Percentiles rank a stretch among this genome's conserved stretches.
Conservation (phyloP, 2,329 filamentous ascomycete genomes). For the Epichloe uncinata region DNA sequence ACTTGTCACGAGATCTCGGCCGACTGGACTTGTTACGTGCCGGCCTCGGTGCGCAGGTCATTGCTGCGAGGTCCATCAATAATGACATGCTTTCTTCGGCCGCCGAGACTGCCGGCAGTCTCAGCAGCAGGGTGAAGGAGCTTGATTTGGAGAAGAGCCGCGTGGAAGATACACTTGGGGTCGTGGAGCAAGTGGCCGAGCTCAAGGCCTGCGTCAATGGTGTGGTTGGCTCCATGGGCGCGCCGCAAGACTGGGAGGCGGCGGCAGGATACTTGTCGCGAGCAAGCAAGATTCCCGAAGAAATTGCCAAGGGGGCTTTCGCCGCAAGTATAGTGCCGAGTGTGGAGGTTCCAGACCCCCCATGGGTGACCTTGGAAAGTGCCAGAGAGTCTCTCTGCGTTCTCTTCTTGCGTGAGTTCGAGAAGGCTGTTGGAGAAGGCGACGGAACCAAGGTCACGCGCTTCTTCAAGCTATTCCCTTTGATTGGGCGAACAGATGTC, state of each 20-base stretch:
- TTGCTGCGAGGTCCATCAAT: slow-evolving; percentile 70
- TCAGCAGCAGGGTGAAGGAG: slow-evolving; percentile 74
- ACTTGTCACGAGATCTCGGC: slow-evolving; percentile 73
- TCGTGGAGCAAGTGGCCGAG: slow-evolving; percentile 93
- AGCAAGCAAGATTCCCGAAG: slow-evolving; percentile 65
- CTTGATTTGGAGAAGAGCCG: slow-evolving; percentile 85
- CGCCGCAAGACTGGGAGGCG: slow-evolving; percentile 96
- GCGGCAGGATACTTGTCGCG: slow-evolving; percentile 81
- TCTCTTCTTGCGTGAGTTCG: slow-evolving; percentile 87
- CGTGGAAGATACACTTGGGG: slow-evolving; percentile 77
- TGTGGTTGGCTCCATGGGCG: slow-evolving; percentile 91
- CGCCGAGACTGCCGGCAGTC: slow-evolving; percentile 69
- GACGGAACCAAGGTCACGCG: slow-evolving; percentile 82
- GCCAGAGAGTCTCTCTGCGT: slow-evolving; percentile 83
- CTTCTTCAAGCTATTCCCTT: slow-evolving; percentile 95
- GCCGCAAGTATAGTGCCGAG: slow-evolving; percentile 88
- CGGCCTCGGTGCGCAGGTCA: slow-evolving; percentile 74
- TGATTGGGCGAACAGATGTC: slow-evolving; percentile 79
- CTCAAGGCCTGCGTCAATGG: slow-evolving; percentile 93
- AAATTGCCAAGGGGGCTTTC: slow-evolving; percentile 73
- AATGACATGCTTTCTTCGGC: slow-evolving; percentile 84
- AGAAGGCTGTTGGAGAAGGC: slow-evolving; percentile 75
- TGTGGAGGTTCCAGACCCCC: slow-evolving; percentile 86
- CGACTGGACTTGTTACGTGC: slow-evolving; percentile 83
- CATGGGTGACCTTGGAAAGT: slow-evolving; percentile 71